Percentiles rank a stretch among this genome's conserved stretches.
Conservation (phyloP, 768 basidiomycete species). For the Boletus edulis region DNA sequence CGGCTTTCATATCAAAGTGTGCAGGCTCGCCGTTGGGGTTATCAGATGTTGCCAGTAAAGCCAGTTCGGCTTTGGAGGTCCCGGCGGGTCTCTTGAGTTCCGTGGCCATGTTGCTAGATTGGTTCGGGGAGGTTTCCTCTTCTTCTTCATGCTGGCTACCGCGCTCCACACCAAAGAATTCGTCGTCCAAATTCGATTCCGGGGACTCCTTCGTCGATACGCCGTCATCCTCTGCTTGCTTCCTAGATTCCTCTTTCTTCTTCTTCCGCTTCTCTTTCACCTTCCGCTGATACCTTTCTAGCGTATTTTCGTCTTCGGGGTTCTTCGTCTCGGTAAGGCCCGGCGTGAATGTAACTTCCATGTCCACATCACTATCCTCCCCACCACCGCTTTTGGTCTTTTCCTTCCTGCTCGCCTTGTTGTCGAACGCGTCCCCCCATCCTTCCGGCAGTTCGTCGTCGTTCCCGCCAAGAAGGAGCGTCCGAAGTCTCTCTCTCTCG, state of each 20-base stretch:
- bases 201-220: conserved; percentile 7
- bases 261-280: conserved; percentile 85
- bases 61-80: conserved; percentile 53
- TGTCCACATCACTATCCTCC: conserved; percentile 57
- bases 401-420: conserved; percentile 6
- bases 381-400: conserved; percentile 15
- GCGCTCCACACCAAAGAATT: conserved; percentile 67
- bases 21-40: conserved; percentile 52
- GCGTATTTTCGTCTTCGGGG: conserved; percentile 74
- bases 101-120: conserved; percentile 23
- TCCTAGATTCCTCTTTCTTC: conserved; percentile 66
- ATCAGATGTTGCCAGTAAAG: conserved; percentile 58
- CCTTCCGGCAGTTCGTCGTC: conserved; percentile 79
- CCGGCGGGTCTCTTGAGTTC: conserved; percentile 19
- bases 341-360: conserved; percentile 96
- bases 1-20: conserved; percentile 90
- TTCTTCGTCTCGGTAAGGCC: conserved; percentile 60
- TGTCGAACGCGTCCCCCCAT: conserved; percentile 55
- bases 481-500: conserved; percentile 71
- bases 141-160: conserved; percentile 28
- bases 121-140: conserved; percentile 16
- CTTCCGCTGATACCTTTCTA: conserved; percentile 88
- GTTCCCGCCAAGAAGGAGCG: conserved; percentile 65
- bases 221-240: conserved; percentile 29
- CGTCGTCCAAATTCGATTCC: conserved; percentile 45